Evolutionary conservation across 352 stramenopile genomes (phyloP), one percentile per base, ranked within the genome.

Genomic region (Pythium brachiatum): DNA sequence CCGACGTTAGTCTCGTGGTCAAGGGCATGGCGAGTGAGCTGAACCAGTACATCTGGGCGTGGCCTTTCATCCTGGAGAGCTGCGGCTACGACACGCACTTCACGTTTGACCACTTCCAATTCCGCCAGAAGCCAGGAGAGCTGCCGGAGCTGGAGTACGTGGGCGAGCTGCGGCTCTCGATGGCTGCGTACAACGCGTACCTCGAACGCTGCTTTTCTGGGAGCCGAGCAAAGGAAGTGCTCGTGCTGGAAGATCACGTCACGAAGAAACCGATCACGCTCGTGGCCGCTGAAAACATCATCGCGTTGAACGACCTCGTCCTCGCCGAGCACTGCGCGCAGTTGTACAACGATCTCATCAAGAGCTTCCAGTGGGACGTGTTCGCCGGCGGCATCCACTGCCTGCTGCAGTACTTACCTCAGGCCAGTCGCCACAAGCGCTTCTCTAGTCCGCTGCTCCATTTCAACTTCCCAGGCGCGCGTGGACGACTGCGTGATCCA

Each of bases 341-440:
- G 81, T 66, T 94, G 3, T 79, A 90, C 48, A 86, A 75, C 53
- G 84, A 94, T 46, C 71, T 94, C 25, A 89, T 88, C 53, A 89
- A 90, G 70, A 79, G 80, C 29, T 94, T 93, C 65, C 82, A 89
- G 32, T 94, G 86, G 86, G 78, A 92, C 60, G 69, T 94, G 7
- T 93, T 94, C 64, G 81, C 86, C 18, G 83, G 86, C 18, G 86
- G 86, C 7, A 89, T 88, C 21, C 81, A 94, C 53, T 94, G 86
- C 39, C 75, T 90, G 66, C 69, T 94, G 21, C 86, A 94, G 61
- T 93, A 94, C 53, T 60, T 92, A 7, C 82, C 86, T 2, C 75
- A 89, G 56, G 73, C 68, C 58, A 82, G 74, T 39, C 84, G 78
- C 41, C 72, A 88, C 48, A 73, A 83, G 11, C 79, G 79, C 12